These are phyloP conservation scores for Spathaspora sp. DNA, from an alignment of 1,139 yeast species.

Conservation along the genomic window DNA sequence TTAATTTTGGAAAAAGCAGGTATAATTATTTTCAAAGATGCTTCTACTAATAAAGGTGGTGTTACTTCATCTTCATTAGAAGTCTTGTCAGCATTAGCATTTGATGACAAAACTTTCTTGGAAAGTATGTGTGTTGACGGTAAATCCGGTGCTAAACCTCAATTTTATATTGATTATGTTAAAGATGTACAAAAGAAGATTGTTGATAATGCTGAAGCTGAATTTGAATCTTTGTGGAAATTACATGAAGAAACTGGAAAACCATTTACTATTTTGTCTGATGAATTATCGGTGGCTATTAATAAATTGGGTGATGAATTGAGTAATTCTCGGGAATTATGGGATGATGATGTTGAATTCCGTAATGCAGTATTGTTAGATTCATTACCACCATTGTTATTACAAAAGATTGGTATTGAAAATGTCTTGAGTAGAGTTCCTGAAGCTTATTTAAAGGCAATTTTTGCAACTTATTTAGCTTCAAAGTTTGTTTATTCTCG, in stretches of 20 bases:
- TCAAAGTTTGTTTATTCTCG: slow-evolving; percentile 85
- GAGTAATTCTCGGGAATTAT: slow-evolving; percentile 75
- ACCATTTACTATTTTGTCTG: slow-evolving; percentile 79
- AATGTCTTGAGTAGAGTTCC: slow-evolving; percentile 78
- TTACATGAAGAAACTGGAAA: slow-evolving; percentile 66
- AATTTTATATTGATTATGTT: slow-evolving; percentile 80
- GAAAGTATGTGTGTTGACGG: slow-evolving; percentile 70
- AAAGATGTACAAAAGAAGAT: slow-evolving; percentile 76
- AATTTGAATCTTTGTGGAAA: slow-evolving; percentile 86
- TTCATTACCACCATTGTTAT: slow-evolving; percentile 76
- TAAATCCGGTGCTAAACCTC: slow-evolving; percentile 55
- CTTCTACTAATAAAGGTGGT: slow-evolving; percentile 98
- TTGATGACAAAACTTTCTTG: slow-evolving; percentile 81
- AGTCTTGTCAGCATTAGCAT: slow-evolving; percentile 90
- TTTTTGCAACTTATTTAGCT: slow-evolving; percentile 88
- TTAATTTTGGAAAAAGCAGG: slow-evolving; percentile 84
- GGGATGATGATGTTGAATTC: slow-evolving; percentile 78
- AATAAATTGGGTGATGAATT: slow-evolving; percentile 89
- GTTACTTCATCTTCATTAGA: slow-evolving; percentile 96
- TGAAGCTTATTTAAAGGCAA: slow-evolving; percentile 80
- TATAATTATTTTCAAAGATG: slow-evolving; percentile 85
- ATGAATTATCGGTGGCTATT: slow-evolving; percentile 80
- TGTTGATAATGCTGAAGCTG: slow-evolving; percentile 75
- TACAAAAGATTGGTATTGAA: slow-evolving; percentile 74
- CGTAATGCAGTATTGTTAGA: slow-evolving; percentile 75